phyloP scores from a whole-genome alignment of 208 protist species.

The Wallacemonas sp. region DNA sequence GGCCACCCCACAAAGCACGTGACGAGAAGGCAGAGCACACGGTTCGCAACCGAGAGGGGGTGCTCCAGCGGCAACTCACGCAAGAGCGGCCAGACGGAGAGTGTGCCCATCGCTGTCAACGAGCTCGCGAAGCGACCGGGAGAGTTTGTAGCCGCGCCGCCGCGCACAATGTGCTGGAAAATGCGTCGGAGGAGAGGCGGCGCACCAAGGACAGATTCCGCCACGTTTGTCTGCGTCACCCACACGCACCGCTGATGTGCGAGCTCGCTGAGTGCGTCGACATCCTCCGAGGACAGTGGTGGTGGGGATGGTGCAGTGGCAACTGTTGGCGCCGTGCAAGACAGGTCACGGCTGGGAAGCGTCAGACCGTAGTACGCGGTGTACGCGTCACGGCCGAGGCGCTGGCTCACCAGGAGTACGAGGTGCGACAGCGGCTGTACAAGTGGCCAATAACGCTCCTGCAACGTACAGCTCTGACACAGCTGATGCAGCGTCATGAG shows the following conservation, averaged over 20 bases:
- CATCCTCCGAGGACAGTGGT: neutral
- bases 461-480: constrained; percentile 61
- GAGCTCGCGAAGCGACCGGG: too few relatives aligned
- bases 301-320: neutral
- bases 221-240: neutral
- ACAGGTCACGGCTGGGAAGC: neutral
- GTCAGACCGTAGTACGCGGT: constrained; percentile 45
- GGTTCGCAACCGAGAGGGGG: constrained; percentile 30
- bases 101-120: neutral
- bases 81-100: constrained; percentile 33
- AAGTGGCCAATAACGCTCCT: constrained; percentile 57
- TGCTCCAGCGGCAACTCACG: constrained; percentile 18
- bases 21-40: constrained; percentile 19
- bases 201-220: neutral
- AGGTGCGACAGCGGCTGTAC: constrained; percentile 48
- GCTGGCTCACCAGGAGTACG: constrained; percentile 33
- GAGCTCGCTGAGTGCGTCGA: neutral
- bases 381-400: constrained; percentile 51
- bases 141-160: neutral
- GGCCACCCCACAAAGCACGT: constrained; percentile 18
- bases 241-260: neutral
- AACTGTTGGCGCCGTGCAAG: neutral
- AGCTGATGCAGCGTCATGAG: constrained; percentile 65
- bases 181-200: neutral
- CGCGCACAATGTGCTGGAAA: neutral